These are phyloP conservation scores for Cladosporium sp. DNA, from an alignment of 2,329 filamentous ascomycete genomes.

Conservation along the genomic window DNA sequence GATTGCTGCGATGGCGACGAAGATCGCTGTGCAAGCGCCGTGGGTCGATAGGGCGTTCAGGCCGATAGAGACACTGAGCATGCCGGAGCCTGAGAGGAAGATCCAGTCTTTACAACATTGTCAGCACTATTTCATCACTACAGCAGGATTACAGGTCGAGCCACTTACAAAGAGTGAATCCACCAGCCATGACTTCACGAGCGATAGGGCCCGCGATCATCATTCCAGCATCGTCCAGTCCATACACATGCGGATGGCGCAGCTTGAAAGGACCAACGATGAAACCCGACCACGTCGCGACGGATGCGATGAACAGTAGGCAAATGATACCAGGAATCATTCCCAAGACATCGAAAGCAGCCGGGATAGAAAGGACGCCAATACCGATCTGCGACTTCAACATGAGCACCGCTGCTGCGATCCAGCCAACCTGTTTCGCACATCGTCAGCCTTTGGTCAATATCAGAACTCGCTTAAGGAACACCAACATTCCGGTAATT, in stretches of 20 bases:
- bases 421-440: slow-evolving; percentile 35
- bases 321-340: slow-evolving; percentile 44
- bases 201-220: slow-evolving; percentile 51
- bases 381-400: slow-evolving; percentile 42
- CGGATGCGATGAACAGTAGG: slow-evolving; percentile 34
- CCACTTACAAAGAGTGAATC: slow-evolving; percentile 34
- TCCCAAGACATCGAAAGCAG: slow-evolving; percentile 41
- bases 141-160: not conserved
- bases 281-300: slow-evolving; percentile 47
- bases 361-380: slow-evolving; percentile 44
- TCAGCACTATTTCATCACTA: not conserved
- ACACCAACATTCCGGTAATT: slow-evolving; percentile 29
- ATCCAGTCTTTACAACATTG: slow-evolving; percentile 12
- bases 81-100: slow-evolving; percentile 42
- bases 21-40: slow-evolving; percentile 55
- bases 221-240: slow-evolving; percentile 53
- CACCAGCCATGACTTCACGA: slow-evolving; percentile 44
- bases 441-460: slow-evolving; percentile 1
- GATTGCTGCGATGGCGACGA: slow-evolving; percentile 25
- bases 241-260: slow-evolving; percentile 51
- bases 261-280: slow-evolving; percentile 51
- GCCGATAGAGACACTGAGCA: slow-evolving; percentile 54
- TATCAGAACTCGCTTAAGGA: not conserved
- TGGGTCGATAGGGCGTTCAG: slow-evolving; percentile 57
- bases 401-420: slow-evolving; percentile 41